phyloP scores from a whole-genome alignment of 1,139 yeast species.

The Magnusiomyces magnusii region DNA sequence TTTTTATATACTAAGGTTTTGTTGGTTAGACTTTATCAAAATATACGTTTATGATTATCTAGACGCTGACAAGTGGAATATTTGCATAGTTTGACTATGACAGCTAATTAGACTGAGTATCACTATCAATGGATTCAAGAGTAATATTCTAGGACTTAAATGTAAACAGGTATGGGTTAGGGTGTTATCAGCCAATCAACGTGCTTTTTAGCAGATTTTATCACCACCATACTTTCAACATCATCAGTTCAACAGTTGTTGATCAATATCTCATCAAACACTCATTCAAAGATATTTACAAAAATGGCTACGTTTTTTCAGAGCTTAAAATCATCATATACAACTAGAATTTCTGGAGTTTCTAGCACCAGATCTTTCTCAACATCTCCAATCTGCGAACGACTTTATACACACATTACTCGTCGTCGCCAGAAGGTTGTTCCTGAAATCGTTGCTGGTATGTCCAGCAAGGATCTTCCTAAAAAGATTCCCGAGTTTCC shows the following conservation, averaged over 20 bases:
- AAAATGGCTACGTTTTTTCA: neutral
- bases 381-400: constrained; percentile 10
- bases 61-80: no score
- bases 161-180: neutral
- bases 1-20: neutral
- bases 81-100: no score
- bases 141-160: neutral
- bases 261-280: neutral
- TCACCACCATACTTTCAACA: neutral
- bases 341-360: neutral
- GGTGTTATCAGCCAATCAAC: neutral
- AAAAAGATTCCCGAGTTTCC: constrained; percentile 42
- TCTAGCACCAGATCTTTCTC: constrained; percentile 16
- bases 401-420: constrained; percentile 30
- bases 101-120: no score
- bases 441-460: constrained; percentile 29
- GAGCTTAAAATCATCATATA: neutral
- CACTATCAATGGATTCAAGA: no score
- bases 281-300: neutral
- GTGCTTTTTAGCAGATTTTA: neutral
- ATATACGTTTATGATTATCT: no score
- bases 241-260: neutral
- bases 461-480: constrained; percentile 28
- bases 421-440: constrained; percentile 27
- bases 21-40: neutral